Evolutionary conservation across 31 red algal species (phyloP).

Genomic region (Bonnemaisonia californica): DNA sequence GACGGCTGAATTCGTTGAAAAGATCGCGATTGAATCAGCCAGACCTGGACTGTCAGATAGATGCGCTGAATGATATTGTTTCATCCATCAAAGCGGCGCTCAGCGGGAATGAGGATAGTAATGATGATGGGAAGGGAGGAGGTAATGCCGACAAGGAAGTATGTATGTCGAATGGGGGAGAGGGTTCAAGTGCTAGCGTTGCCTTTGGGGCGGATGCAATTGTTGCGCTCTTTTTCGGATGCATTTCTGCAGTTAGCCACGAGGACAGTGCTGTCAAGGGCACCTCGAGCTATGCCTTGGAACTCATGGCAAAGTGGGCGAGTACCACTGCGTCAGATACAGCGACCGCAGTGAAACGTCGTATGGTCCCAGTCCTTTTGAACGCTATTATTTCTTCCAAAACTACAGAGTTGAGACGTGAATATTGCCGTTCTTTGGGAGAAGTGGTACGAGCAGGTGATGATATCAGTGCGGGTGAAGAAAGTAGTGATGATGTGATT

Average conservation of each 20-base stretch:
- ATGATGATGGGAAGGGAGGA: not conserved
- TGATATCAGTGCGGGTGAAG: not conserved
- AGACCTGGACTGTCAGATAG: constrained; percentile 69
- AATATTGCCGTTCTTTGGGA: constrained; percentile 43
- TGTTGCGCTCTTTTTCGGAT: constrained; percentile 43
- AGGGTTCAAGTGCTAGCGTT: not conserved
- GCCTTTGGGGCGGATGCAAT: constrained; percentile 34
- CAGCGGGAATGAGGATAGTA: not conserved
- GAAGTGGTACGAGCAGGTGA: constrained; percentile 29
- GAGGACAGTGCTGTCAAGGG: constrained; percentile 73
- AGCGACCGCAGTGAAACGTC: not conserved
- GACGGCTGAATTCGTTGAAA: constrained; percentile 59
- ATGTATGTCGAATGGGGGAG: not conserved
- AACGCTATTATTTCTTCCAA: constrained; percentile 16
- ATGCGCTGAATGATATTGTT: constrained; percentile 46
- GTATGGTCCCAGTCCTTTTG: constrained; percentile 25
- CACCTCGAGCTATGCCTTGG: constrained; percentile 55
- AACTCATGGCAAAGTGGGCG: constrained; percentile 57
- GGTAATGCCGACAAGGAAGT: not conserved
- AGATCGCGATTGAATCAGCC: constrained; percentile 44
- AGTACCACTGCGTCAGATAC: not conserved
- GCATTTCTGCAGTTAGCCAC: constrained; percentile 41
- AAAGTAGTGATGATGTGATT: not conserved
- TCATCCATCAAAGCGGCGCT: constrained; percentile 33
- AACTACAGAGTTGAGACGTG: constrained; percentile 22